Evolutionary conservation across 2,329 filamentous ascomycete species (phyloP).

Genomic region (Aspergillus chevalieri): DNA sequence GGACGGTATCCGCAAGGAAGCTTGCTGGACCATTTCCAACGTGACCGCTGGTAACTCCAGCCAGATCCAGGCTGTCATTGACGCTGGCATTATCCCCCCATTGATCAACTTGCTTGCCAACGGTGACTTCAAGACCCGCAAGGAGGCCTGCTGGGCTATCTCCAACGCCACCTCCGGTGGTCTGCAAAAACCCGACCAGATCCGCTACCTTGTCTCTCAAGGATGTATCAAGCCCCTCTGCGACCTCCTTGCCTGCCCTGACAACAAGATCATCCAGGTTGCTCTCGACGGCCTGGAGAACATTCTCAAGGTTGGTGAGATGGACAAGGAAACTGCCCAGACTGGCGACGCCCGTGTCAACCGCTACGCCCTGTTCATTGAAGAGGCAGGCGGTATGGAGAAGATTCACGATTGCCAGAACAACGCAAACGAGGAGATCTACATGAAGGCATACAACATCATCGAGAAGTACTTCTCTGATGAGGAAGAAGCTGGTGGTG

Average conservation of each 20-base stretch:
- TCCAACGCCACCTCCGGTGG: slow-evolving; percentile 97
- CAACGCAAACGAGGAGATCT: slow-evolving; percentile 99
- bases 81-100: slow-evolving; percentile 93
- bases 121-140: slow-evolving; percentile 97
- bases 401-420: slow-evolving; percentile 99
- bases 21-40: slow-evolving; percentile 99
- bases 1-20: slow-evolving; percentile 98
- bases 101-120: slow-evolving; percentile 94
- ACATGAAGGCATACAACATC: slow-evolving; percentile 99
- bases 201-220: slow-evolving; percentile 85
- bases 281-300: slow-evolving; percentile 97
- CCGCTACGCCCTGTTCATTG: slow-evolving; percentile 94
- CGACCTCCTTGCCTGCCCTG: slow-evolving; percentile 88
- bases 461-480: slow-evolving; percentile 99
- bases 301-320: slow-evolving; percentile 97
- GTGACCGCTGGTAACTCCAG: slow-evolving; percentile 96
- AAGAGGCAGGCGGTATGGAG: slow-evolving; percentile 98
- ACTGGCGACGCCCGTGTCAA: slow-evolving; percentile 58
- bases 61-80: slow-evolving; percentile 94
- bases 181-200: slow-evolving; percentile 97
- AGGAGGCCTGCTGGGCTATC: slow-evolving; percentile 99
- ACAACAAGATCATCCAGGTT: slow-evolving; percentile 99
- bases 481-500: slow-evolving; percentile 73
- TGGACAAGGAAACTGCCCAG: slow-evolving; percentile 83
- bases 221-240: slow-evolving; percentile 97